Base-by-base conservation (phyloP, 495 filamentous ascomycete genomes). In the Xylaria grammica region DNA sequence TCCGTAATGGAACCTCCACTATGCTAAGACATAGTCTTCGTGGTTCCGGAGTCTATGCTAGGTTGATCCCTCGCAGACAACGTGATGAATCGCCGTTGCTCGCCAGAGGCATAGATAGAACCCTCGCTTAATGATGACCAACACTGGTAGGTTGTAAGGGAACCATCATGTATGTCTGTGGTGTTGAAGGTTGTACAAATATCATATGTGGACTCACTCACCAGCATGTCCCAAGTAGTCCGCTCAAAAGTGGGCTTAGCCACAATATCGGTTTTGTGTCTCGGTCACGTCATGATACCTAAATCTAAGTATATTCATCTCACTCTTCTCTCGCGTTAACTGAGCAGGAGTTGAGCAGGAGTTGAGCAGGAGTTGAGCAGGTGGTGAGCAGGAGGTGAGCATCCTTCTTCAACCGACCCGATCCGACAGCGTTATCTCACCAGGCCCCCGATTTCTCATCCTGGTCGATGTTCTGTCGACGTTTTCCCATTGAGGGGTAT, bases 1-100 rank as follows among this genome's bases (percentile, higher is more conserved):
- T 51, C 67, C 65, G 53, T 65, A 67, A 63, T 65, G 71, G 63
- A 69, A 67, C 69, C 65, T 65, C n/a, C 45, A 40, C 26, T 11
- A 20, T 51, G 29, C 13, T 45, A 51, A 58, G 52, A 51, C 52
- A 50, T 50, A n/a, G 40, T 56, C 29, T n/a, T 56, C 51, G 30
- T 49, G n/a, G 3, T 44, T 30, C 26, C 10, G 26, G 49, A 32
- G 24, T 46, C 38, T 55, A 29, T 32, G 20, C 38, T 40, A 30
- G 38, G 44, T 26, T 34, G 15, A 64, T 42, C 50, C 45, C 42
- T 57, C 30, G 13, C 27, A 30, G 24, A 22, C 30, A 64, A 40
- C 9, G 26, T 30, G 24, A 19, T 27, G 45, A 9, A 26, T 30
- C 19, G 49, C 34, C 22, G 26, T 44, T 20, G 26, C 38, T 45